A percentile compares a stretch with the other conserved stretches of the same genome.
Conservation (phyloP, 2,329 filamentous ascomycete genomes). For the Ceratocystis albifundus region DNA sequence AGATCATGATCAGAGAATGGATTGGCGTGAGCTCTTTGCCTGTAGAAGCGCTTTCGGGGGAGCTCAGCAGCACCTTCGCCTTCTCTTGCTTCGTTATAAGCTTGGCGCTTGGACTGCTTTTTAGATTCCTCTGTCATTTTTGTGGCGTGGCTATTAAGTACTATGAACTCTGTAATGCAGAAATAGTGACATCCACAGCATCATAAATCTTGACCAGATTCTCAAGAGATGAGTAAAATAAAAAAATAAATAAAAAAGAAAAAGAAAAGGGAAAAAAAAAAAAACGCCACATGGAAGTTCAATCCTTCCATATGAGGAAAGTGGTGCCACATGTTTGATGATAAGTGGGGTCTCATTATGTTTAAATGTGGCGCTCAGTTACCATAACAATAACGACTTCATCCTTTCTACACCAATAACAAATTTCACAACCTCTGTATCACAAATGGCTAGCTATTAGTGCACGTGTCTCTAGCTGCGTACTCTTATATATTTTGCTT, state of each 20-base stretch:
- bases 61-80: conserved; percentile 45
- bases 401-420: not conserved
- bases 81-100: conserved; percentile 40
- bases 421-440: not conserved
- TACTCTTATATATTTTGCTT: not conserved
- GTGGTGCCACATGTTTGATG: not conserved
- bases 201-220: not conserved
- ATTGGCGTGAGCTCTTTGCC: conserved; percentile 93
- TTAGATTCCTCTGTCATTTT: conserved; percentile 31
- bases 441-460: not conserved
- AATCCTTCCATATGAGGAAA: conserved; percentile 13
- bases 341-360: not conserved
- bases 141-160: not conserved
- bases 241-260: too few species aligned
- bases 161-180: conserved; percentile 1
- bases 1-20: conserved; percentile 91
- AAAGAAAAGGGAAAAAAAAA: conserved; percentile 11
- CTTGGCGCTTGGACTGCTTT: conserved; percentile 55
- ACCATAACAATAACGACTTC: not conserved
- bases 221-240: too few species aligned
- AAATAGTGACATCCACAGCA: not conserved
- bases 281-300: not conserved
- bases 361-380: not conserved
- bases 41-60: conserved; percentile 91
- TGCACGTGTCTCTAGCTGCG: not conserved